These are phyloP conservation scores for Pichia heedii DNA, from an alignment of 805 yeast species.

Conservation along the genomic window DNA sequence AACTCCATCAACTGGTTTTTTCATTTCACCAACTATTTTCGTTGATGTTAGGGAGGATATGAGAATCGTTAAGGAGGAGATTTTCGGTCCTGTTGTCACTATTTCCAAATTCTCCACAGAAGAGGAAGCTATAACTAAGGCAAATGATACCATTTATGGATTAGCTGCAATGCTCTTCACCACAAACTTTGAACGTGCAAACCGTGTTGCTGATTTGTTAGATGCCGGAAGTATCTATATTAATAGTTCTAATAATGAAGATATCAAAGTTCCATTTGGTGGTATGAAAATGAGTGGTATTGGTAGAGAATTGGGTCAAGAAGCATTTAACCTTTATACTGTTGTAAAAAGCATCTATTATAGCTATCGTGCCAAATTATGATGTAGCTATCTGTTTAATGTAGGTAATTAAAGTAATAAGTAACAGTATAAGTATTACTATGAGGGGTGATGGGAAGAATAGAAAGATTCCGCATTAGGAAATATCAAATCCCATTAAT, in stretches of 20 bases:
- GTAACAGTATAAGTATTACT: no score
- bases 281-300: constrained; percentile 74
- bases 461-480: no score
- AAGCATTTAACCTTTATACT: constrained; percentile 61
- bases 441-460: no score
- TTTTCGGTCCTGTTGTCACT: constrained; percentile 80
- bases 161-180: constrained; percentile 80
- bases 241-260: constrained; percentile 60
- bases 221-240: constrained; percentile 65
- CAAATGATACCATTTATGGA: constrained; percentile 70
- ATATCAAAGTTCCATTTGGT: constrained; percentile 65
- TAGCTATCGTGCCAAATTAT: constrained; percentile 34
- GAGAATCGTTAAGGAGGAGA: constrained; percentile 69
- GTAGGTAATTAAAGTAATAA: neutral
- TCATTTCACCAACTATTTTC: constrained; percentile 67
- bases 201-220: constrained; percentile 35
- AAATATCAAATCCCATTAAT: no score
- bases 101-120: constrained; percentile 56
- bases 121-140: constrained; percentile 58
- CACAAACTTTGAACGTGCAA: constrained; percentile 54
- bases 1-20: constrained; percentile 48
- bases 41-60: constrained; percentile 57
- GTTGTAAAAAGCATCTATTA: constrained; percentile 63
- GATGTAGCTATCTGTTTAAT: neutral
- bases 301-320: constrained; percentile 74